A percentile compares a stretch with the other conserved stretches of the same genome.
Conservation (phyloP, 768 basidiomycete species). For the Wakefieldia striispora region DNA sequence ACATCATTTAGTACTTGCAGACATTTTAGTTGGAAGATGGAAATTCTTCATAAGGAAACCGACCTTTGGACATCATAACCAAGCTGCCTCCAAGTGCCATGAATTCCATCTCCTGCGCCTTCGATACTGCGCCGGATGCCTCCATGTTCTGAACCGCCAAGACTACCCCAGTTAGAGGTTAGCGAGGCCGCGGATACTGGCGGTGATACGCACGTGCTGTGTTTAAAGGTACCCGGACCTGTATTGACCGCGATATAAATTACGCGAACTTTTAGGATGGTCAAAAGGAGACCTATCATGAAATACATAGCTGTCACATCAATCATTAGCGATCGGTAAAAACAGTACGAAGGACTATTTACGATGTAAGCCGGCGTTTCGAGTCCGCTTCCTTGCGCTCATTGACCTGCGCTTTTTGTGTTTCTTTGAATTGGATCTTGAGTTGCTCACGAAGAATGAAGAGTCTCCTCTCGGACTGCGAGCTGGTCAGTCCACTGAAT, state of each 20-base stretch:
- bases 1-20: conserved; percentile 72
- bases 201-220: conserved; percentile 52
- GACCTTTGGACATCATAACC: conserved; percentile 86
- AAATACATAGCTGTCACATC: conserved; percentile 61
- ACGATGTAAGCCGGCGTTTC: conserved; percentile 79
- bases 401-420: conserved; percentile 72
- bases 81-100: conserved; percentile 79
- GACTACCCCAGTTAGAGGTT: conserved; percentile 32
- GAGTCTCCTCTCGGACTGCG: conserved; percentile 53
- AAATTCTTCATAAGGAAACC: conserved; percentile 10
- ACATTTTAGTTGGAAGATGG: conserved; percentile 2
- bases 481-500: conserved; percentile 1
- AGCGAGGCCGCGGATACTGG: neutral
- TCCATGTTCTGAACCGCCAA: conserved; percentile 93
- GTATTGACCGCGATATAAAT: conserved; percentile 30
- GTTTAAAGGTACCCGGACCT: conserved; percentile 81
- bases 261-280: conserved; percentile 2
- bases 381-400: conserved; percentile 76
- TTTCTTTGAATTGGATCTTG: conserved; percentile 68
- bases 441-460: conserved; percentile 72
- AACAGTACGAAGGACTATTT: conserved; percentile 36
- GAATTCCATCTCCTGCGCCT: conserved; percentile 84
- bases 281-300: conserved; percentile 55
- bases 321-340: conserved; percentile 6
- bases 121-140: conserved; percentile 67